Evolutionary conservation across 2,329 filamentous ascomycete species (phyloP).

Genomic region (Fusarium newnesense): DNA sequence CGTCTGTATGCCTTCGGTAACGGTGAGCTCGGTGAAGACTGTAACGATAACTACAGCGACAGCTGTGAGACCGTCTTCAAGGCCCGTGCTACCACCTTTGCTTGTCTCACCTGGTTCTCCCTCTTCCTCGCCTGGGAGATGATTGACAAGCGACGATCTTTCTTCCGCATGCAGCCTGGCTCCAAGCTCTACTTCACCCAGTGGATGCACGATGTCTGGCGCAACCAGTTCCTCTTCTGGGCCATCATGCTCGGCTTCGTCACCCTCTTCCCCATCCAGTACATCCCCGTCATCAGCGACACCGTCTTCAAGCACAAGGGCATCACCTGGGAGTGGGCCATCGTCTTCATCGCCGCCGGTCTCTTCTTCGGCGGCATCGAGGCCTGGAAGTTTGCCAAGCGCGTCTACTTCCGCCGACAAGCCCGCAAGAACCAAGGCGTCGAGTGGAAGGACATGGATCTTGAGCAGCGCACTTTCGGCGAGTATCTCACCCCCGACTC

Average conservation of each 20-base stretch:
- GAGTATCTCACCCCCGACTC: slow-evolving; percentile 49
- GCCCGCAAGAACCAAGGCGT: slow-evolving; percentile 39
- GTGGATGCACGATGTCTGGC: slow-evolving; percentile 75
- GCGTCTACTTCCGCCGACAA: slow-evolving; percentile 52
- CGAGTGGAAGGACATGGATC: slow-evolving; percentile 51
- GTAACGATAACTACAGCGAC: slow-evolving; percentile 67
- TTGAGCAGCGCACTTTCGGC: slow-evolving; percentile 54
- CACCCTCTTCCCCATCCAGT: slow-evolving; percentile 63
- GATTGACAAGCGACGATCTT: slow-evolving; percentile 75
- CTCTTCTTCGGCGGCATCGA: slow-evolving; percentile 70
- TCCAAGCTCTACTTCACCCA: slow-evolving; percentile 70
- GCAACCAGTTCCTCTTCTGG: slow-evolving; percentile 78
- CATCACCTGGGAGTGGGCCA: slow-evolving; percentile 72
- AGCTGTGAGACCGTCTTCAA: slow-evolving; percentile 74
- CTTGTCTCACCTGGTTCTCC: slow-evolving; percentile 79
- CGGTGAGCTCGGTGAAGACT: slow-evolving; percentile 67
- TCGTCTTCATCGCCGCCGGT: slow-evolving; percentile 64
- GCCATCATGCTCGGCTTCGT: slow-evolving; percentile 63
- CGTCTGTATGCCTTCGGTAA: slow-evolving; percentile 72
- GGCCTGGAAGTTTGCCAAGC: slow-evolving; percentile 68
- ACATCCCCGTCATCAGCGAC: slow-evolving; percentile 69
- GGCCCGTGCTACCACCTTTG: slow-evolving; percentile 78
- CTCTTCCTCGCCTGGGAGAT: slow-evolving; percentile 84
- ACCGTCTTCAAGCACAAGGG: slow-evolving; percentile 69
- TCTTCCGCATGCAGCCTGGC: slow-evolving; percentile 78